Percentiles rank a stretch among this genome's conserved stretches.
Conservation (phyloP, 495 filamentous ascomycete species). For the Talaromyces thailandensis region DNA sequence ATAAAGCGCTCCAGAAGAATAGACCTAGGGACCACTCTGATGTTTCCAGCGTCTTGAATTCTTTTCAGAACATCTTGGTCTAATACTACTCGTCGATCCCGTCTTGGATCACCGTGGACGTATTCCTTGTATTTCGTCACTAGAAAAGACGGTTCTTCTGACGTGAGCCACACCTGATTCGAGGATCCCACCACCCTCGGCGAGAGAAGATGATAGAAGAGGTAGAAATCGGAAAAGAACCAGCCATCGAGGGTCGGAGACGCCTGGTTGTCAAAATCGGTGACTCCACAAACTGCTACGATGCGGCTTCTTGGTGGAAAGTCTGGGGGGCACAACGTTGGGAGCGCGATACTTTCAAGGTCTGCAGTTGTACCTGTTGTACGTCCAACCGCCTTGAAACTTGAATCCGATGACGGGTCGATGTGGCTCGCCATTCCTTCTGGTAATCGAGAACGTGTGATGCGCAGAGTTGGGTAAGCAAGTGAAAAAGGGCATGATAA, state of each 20-base stretch:
- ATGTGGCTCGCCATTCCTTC: too few relatives aligned
- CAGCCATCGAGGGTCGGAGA: constrained; percentile 10
- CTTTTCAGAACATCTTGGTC: constrained; percentile 4
- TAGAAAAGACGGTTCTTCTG: constrained; percentile 5
- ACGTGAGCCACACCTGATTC: constrained; percentile 13
- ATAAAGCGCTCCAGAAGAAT: constrained; percentile 2
- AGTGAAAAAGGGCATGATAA: too few relatives aligned
- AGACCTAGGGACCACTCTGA: constrained; percentile 1
- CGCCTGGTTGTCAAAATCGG: constrained; percentile 3
- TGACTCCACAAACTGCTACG: constrained; percentile 12
- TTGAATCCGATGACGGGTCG: not conserved
- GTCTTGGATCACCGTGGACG: constrained; percentile 8
- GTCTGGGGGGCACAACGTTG: constrained; percentile 11
- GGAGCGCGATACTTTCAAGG: not conserved
- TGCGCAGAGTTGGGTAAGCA: too few relatives aligned
- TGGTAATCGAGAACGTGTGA: too few relatives aligned
- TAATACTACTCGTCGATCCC: constrained; percentile 11
- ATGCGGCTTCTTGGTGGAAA: constrained; percentile 9
- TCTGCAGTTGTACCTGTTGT: not conserved
- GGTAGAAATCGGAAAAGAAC: constrained; percentile 16
- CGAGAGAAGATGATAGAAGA: constrained; percentile 15
- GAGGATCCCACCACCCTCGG: not conserved
- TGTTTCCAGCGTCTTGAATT: not conserved
- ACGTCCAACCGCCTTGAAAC: constrained; percentile 4
- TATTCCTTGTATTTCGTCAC: constrained; percentile 14